These are phyloP conservation scores for Pulveroboletus sp. DNA, from an alignment of 768 basidiomycete genomes.

Conservation along the genomic window DNA sequence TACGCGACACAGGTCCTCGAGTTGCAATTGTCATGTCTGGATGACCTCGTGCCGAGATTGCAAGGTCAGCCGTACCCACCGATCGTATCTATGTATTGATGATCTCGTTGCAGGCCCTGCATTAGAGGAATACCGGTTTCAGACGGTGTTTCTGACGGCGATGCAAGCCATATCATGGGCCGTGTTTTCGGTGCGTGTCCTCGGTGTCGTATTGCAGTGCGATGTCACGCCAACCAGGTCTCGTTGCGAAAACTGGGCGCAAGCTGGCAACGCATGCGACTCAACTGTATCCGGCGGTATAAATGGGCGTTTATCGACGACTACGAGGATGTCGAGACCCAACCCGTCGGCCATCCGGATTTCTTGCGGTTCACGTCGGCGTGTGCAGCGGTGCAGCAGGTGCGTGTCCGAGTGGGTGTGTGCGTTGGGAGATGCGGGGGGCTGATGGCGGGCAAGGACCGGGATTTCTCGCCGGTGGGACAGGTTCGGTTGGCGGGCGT, in stretches of 20 bases:
- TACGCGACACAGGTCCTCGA: conserved; percentile 59
- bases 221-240: conserved; percentile 33
- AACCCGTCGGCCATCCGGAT: conserved; percentile 54
- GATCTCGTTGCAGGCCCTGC: conserved; percentile 21
- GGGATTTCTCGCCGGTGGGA: conserved; percentile 39
- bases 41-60: conserved; percentile 42
- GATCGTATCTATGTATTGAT: not conserved
- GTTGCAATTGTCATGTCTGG: conserved; percentile 51
- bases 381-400: conserved; percentile 40
- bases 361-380: conserved; percentile 46
- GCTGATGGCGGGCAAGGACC: conserved; percentile 28
- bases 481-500: conserved; percentile 43
- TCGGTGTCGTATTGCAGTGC: not conserved
- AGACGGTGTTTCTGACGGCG: conserved; percentile 51
- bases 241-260: conserved; percentile 46
- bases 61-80: conserved; percentile 34
- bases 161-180: conserved; percentile 55
- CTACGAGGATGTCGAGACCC: conserved; percentile 49
- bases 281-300: conserved; percentile 64
- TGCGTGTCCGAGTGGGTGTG: conserved; percentile 15
- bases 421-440: not conserved
- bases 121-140: conserved; percentile 47
- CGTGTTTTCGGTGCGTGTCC: conserved; percentile 48
- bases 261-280: conserved; percentile 48
- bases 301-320: conserved; percentile 73